Base-by-base conservation (phyloP, 225 moss, liverwort and hornwort species). In the Polytrichum commune region DNA sequence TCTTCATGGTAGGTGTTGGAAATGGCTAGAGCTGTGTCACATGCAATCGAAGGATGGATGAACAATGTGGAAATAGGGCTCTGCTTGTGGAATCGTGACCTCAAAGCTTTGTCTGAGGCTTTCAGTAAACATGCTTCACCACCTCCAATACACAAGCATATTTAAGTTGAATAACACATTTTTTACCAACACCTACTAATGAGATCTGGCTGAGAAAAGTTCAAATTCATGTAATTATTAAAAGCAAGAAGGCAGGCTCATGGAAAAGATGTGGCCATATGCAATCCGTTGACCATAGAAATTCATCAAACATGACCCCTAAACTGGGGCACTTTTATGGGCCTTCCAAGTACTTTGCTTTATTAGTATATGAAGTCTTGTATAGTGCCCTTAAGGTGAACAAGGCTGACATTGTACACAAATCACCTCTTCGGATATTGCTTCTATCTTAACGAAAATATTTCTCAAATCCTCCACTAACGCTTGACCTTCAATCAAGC, bases 1-100 rank as follows among this genome's bases (percentile, higher is more conserved):
- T 63, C 64, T 74, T 79, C 72, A 30, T 74, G 76, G 76, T 83
- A 79, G 81, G 74, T 75, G 71, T 74, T 76, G 71, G 75, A 74
- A 71, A 69, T 78, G 83, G 81, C 73, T 81, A 87, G 83, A 78
- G 60, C 81, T 78, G 65, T 83, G 81, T 83, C 86, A 76, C 83
- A 74, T 69, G 83, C 83, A 72, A 78, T 87, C 71, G 76, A 83
- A 72, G 81, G 81, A 69, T 87, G 86, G 86, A 81, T 87, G 76
- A 78, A 76, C 29, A 74, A 83, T 60, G 83, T 81, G 76, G 78
- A 87, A 76, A 57, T 83, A 62, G 87, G 81, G 54, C 74, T 87
- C 46, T 84, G 78, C 69, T 78, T 83, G 16, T 87, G 81, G 87
- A 84, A 74, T 58, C 78, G 83, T 16, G 80, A 83, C 66, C 86